A percentile compares a stretch with the other conserved stretches of the same genome.
Conservation (phyloP, 108 stramenopile species). For the Epithemia pelagica region DNA sequence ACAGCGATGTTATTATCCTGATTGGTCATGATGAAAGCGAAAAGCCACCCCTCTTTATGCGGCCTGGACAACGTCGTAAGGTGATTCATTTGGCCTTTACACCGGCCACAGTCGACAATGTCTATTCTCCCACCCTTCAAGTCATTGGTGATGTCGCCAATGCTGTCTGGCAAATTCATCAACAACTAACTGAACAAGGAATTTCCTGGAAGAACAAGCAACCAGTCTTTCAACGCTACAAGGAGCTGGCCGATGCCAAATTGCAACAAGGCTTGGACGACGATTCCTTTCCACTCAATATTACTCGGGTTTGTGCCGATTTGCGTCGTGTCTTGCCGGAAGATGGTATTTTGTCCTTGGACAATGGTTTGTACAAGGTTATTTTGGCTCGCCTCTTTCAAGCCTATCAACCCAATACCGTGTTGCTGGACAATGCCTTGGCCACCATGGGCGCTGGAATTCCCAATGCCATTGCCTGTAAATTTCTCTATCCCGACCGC, state of each 20-base stretch:
- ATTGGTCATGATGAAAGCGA: constrained; percentile 23
- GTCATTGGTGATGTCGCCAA: constrained; percentile 25
- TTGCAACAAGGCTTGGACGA: constrained; percentile 11
- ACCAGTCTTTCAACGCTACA: constrained; percentile 12
- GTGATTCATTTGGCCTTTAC: constrained; percentile 21
- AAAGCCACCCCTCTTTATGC: constrained; percentile 24
- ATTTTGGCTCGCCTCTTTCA: constrained; percentile 16
- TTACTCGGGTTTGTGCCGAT: constrained; percentile 15
- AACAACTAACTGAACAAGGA: constrained; percentile 10
- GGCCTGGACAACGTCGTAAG: constrained; percentile 5
- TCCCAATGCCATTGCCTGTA: constrained; percentile 19
- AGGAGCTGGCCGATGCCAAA: constrained; percentile 9
- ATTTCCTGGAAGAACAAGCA: constrained; percentile 5
- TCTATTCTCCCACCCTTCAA: constrained; percentile 11
- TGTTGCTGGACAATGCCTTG: constrained; percentile 23
- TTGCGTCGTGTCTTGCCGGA: constrained; percentile 16
- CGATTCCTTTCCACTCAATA: constrained; percentile 17
- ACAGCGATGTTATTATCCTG: constrained; percentile 16
- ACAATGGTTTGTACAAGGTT: constrained; percentile 29
- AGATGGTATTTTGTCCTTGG: constrained; percentile 17
- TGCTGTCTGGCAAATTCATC: constrained; percentile 18
- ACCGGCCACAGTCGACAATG: constrained; percentile 12
- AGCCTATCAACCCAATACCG: constrained; percentile 15
- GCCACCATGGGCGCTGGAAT: constrained; percentile 29
- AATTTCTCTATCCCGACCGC: constrained; percentile 12